A percentile compares a stretch with the other conserved stretches of the same genome.
Conservation (phyloP, 352 stramenopile genomes). For the Globisporangium splendens region DNA sequence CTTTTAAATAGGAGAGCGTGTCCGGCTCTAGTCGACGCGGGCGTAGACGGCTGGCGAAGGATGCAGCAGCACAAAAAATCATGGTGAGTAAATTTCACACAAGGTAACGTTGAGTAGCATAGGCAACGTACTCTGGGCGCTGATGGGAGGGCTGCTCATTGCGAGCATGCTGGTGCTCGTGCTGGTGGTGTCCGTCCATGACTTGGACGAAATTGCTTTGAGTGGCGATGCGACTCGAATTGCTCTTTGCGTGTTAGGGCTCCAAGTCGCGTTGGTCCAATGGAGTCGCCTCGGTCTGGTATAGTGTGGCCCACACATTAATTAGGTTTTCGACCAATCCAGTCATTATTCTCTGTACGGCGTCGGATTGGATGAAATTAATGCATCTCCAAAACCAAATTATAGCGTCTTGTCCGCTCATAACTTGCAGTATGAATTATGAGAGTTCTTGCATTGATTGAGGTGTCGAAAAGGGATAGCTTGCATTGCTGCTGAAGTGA, state of each 20-base stretch:
- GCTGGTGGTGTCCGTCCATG: slow-evolving; percentile 4
- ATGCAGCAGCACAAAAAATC: background rate
- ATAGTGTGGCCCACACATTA: background rate
- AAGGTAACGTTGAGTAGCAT: background rate
- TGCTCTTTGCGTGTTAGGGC: slow-evolving; percentile 1
- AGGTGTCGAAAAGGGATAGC: too few relatives aligned
- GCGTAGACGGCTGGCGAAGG: slow-evolving; percentile 46
- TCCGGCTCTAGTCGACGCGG: slow-evolving; percentile 72
- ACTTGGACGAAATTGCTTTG: background rate
- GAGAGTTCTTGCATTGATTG: too few relatives aligned
- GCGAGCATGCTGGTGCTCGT: slow-evolving; percentile 3
- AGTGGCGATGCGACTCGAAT: background rate
- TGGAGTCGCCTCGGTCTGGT: background rate
- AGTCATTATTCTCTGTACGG: background rate
- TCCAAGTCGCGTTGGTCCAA: slow-evolving; percentile 8
- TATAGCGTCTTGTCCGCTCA: too few relatives aligned
- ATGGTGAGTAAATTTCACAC: background rate
- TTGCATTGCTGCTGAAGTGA: too few relatives aligned
- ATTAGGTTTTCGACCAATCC: background rate
- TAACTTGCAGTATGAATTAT: too few relatives aligned
- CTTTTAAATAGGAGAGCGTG: slow-evolving; percentile 79
- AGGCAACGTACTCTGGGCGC: slow-evolving; percentile 16
- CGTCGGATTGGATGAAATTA: background rate
- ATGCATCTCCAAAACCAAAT: too few relatives aligned
- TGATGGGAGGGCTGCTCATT: slow-evolving; percentile 11